Conservation (phyloP, 805 yeast species). For the Saturnispora hagleri region DNA sequence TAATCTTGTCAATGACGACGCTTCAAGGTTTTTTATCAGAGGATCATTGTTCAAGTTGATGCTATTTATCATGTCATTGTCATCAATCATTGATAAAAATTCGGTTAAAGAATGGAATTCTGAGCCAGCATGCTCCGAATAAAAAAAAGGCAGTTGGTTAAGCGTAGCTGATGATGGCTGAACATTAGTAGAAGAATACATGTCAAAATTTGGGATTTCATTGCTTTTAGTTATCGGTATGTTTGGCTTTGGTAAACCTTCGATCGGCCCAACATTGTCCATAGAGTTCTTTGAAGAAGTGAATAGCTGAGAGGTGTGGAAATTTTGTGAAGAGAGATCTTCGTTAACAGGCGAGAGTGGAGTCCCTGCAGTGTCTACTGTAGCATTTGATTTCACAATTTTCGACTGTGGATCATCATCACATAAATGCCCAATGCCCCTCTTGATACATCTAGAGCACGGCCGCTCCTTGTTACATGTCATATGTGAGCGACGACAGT, state of each 20-base stretch:
- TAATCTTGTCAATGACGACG: constrained; percentile 15
- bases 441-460: constrained; percentile 73
- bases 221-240: background rate
- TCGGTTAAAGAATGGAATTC: constrained; percentile 87
- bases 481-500: constrained; percentile 90
- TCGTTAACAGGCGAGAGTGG: background rate
- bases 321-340: background rate
- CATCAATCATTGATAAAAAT: constrained; percentile 83
- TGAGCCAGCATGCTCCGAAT: constrained; percentile 86
- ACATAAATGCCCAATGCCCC: constrained; percentile 85
- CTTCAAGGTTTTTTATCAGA: constrained; percentile 28
- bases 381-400: background rate
- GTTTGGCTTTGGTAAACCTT: constrained; percentile 4
- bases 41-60: constrained; percentile 30
- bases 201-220: background rate
- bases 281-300: constrained; percentile 1
- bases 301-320: constrained; percentile 5
- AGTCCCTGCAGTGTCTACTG: background rate
- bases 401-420: constrained; percentile 49
- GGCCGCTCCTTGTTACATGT: constrained; percentile 76
- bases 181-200: background rate
- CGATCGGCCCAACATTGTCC: background rate
- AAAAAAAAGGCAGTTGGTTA: constrained; percentile 71
- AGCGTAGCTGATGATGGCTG: constrained; percentile 18
- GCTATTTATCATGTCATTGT: constrained; percentile 54